phyloP scores from a whole-genome alignment of 2,329 filamentous ascomycete species.

The Graphiopsis chlorocephala region DNA sequence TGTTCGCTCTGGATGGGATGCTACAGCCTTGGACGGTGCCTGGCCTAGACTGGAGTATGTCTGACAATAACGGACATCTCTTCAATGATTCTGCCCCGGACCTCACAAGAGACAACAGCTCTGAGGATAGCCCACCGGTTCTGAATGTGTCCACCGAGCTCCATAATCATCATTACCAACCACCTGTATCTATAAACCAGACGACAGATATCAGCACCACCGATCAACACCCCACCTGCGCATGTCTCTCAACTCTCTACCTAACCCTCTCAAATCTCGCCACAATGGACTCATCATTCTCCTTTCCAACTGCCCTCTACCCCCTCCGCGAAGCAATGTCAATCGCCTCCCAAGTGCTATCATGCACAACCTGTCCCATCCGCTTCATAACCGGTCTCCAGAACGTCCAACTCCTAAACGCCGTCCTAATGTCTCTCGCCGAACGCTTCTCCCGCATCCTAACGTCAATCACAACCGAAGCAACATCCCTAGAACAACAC shows the following conservation, averaged over 20 bases:
- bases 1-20: conserved; percentile 22
- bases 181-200: background rate
- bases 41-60: conserved; percentile 14
- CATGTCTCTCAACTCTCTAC: conserved; percentile 48
- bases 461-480: conserved; percentile 40
- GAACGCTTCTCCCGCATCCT: conserved; percentile 44
- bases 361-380: conserved; percentile 43
- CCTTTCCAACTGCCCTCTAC: conserved; percentile 44
- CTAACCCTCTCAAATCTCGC: conserved; percentile 44
- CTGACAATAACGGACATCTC: background rate
- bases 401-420: conserved; percentile 43
- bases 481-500: conserved; percentile 26
- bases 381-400: conserved; percentile 44
- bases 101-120: conserved; percentile 24
- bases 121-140: conserved; percentile 1
- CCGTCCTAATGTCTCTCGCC: conserved; percentile 42
- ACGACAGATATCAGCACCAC: background rate
- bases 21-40: conserved; percentile 26
- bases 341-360: conserved; percentile 39
- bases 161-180: background rate
- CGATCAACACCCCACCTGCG: conserved; percentile 31
- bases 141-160: background rate
- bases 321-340: conserved; percentile 42
- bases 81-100: conserved; percentile 16
- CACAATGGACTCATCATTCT: conserved; percentile 33